Evolutionary conservation across 129 eudicot species (phyloP).

Genomic region (Centella asiatica): DNA sequence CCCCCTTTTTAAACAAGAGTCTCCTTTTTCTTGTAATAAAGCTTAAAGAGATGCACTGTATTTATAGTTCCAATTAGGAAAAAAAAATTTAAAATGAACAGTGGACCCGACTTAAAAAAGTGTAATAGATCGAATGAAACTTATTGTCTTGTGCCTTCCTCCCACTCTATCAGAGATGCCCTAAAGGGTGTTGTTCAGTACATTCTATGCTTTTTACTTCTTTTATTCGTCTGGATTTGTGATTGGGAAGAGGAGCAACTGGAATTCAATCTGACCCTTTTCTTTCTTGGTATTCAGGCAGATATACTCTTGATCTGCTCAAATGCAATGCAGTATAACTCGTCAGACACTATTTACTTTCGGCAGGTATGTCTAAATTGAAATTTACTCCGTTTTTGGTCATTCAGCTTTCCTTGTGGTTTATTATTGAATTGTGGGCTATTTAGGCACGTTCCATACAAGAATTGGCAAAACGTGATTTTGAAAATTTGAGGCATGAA

Average conservation of each 20-base stretch:
- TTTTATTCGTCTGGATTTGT: neutral
- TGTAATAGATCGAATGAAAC: no score
- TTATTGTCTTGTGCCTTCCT: neutral
- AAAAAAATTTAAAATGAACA: no score
- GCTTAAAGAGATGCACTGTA: no score
- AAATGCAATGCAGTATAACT: slow-evolving; percentile 88
- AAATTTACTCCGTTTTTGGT: neutral
- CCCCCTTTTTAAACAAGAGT: no score
- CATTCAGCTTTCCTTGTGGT: neutral
- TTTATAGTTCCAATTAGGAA: no score
- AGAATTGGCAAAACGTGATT: slow-evolving; percentile 85
- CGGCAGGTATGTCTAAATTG: slow-evolving; percentile 58
- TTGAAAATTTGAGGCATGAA: slow-evolving; percentile 69
- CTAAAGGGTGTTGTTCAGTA: neutral
- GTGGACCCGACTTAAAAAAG: no score
- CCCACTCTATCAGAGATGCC: neutral
- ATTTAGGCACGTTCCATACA: slow-evolving; percentile 75
- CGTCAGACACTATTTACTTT: slow-evolving; percentile 60
- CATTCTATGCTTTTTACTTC: no score
- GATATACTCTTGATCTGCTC: slow-evolving; percentile 71
- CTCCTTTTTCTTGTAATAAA: no score
- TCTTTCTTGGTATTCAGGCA: slow-evolving; percentile 47
- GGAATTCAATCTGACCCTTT: neutral
- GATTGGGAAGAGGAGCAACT: neutral
- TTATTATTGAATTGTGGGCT: neutral